Conservation (phyloP, 306 rosid genomes). For the Ceratonia siliqua region DNA sequence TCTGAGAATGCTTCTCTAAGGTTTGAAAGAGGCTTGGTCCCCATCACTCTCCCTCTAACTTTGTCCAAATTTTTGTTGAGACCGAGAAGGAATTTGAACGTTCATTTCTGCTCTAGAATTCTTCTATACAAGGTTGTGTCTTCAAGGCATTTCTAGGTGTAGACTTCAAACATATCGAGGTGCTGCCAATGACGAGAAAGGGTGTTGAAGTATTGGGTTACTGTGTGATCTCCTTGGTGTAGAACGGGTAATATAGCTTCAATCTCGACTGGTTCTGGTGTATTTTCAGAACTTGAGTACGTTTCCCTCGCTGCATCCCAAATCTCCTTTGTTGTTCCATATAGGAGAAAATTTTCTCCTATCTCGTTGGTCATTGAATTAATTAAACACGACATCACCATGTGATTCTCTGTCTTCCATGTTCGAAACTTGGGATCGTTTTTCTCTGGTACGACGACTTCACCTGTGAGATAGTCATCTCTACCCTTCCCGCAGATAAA, state of each 20-base stretch:
- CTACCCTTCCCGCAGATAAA: not conserved
- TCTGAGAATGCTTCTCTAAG: not conserved
- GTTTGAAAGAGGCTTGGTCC: too few species aligned
- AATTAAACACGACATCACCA: too few species aligned
- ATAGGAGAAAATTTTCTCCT: too few species aligned
- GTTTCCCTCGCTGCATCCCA: not conserved
- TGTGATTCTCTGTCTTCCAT: not conserved
- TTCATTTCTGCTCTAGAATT: not conserved
- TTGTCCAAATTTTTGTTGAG: not conserved
- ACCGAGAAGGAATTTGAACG: not conserved
- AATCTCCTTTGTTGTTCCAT: not conserved
- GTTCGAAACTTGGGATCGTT: not conserved
- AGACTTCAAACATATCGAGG: not conserved
- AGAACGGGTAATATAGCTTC: too few species aligned
- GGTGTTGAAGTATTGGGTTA: not conserved
- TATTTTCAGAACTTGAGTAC: too few species aligned
- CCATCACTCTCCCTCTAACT: not conserved
- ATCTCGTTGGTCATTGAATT: too few species aligned
- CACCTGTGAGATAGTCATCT: not conserved
- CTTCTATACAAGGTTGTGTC: not conserved
- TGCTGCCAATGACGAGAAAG: slow-evolving; percentile 14
- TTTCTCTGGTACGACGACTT: not conserved
- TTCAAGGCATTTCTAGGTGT: not conserved
- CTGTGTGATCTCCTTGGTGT: not conserved
- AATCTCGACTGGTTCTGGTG: too few species aligned